Base-by-base conservation (phyloP, 257 asterid species). In the Echites panduratus region DNA sequence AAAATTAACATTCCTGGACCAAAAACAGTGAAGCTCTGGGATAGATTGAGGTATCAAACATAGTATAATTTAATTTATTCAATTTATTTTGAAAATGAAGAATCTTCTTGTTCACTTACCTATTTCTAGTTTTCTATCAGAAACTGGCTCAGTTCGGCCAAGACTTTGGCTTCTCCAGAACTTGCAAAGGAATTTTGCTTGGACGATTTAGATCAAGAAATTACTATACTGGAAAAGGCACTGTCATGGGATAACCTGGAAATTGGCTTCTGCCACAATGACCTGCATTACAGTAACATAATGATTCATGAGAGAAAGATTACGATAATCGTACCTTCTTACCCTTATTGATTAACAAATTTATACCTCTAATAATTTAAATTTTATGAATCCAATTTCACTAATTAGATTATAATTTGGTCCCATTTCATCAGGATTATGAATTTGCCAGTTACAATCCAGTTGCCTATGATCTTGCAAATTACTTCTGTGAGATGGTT, bases 401-500 rank as follows among this genome's bases (percentile, higher is more conserved):
- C n/a, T n/a, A n/a, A n/a, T n/a, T n/a, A n/a, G n/a, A 63, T 63
- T 63, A 48, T 63, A 17, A 38, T 7, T 35, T 17, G 68, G 16
- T 63, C 48, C 68, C 7, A n/a, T n/a, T 35, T 24, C 66, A 38
- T 58, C 79, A 89, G 96, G 98, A 93, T 77, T 93, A 93, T 78
- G 98, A 93, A 74, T 93, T 91, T 58, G 92, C 98, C 19, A 82
- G 96, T 81, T 93, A 93, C 90, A 91, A 93, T 78, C 87, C 81
- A 29, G 71, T 89, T 58, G 96, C 98, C 58, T 93, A 72, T 79
- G 98, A 93, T 77, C 82, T 93, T 24, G 97, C 97, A 27, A 93
- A 93, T 79, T 96, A 93, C 80, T 93, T 93, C 72, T 90, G 97
- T 48, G 97, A 93, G 88, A 91, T 91, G 97, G 96, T 92, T 73